Evolutionary conservation across 2,329 filamentous ascomycete species (phyloP), one percentile per base, ranked within the genome.

Genomic region (Hypoxylon sp.): DNA sequence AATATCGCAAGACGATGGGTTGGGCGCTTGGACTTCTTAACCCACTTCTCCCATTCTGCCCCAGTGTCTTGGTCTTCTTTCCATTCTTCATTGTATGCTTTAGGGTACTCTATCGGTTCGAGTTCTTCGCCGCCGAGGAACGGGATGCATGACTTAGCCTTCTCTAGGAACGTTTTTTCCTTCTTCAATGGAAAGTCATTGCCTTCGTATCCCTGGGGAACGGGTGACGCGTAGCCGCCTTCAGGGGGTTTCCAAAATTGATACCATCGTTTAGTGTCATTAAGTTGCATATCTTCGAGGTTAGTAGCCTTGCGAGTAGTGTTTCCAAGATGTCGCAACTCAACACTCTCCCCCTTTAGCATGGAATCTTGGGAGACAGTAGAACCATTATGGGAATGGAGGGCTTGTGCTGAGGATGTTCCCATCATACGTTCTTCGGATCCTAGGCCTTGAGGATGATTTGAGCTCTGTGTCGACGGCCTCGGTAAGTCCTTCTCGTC

Each of bases 1-100:
- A 87, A 88, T 0, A 81, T 80, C 0, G 94, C 89, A 9, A 98
- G 82, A 51, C 91, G 90, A 82, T 97, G 94, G 0, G 92, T 97
- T 17, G 95, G 94, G 39, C 96, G 91, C 68, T 98, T 90, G 63
- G 92, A 94, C 64, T 89, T 87, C 75, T 90, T 91, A 55, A 98
- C 83, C 81, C 94, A 98, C 67, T 90, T 91, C 74, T 90, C 89
- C 96, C 96, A 99, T 48, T 88, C 81, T 0, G 92, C 90, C 53
- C 89, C 86, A 8, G 86, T 86, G 47, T 90, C 87, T 10, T 88
- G 84, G 29, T 91, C 87, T 37, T 81, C 78, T 11, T 81, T 74
- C 61, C 87, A 88, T 1, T 91, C 86, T 35, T 87, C 79, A 68
- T 92, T 88, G 75, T 87, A 89, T 0, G 91, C 88, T 2, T 83